Evolutionary conservation across 768 basidiomycete genomes (phyloP).

Genomic region (Termitomyces sp.): DNA sequence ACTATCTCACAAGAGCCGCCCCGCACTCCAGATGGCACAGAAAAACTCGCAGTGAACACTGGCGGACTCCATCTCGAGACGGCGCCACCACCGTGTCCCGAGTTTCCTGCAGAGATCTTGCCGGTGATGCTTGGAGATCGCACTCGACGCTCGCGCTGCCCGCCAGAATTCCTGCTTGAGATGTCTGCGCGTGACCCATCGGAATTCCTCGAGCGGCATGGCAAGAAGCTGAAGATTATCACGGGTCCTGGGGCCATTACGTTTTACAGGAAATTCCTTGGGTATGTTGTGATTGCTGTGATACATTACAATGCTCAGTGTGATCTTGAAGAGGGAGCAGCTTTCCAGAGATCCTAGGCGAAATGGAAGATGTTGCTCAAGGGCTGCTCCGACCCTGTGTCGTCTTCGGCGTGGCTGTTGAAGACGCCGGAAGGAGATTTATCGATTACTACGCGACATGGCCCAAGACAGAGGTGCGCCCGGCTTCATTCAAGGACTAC

Average conservation of each 20-base stretch:
- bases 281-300: constrained; percentile 22
- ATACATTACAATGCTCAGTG: neutral
- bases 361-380: constrained; percentile 5
- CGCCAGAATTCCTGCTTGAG: constrained; percentile 40
- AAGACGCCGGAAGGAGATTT: constrained; percentile 31
- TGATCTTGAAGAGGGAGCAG: constrained; percentile 7
- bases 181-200: constrained; percentile 26
- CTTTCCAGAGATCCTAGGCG: constrained; percentile 12
- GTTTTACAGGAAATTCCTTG: constrained; percentile 35
- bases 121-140: constrained; percentile 28
- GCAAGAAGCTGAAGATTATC: constrained; percentile 35
- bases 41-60: constrained; percentile 14
- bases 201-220: constrained; percentile 23
- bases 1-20: neutral
- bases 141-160: constrained; percentile 35
- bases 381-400: constrained; percentile 23
- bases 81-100: constrained; percentile 10
- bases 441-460: constrained; percentile 50
- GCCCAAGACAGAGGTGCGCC: constrained; percentile 33
- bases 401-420: constrained; percentile 40
- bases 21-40: constrained; percentile 3
- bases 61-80: constrained; percentile 7
- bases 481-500: neutral
- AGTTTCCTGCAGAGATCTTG: constrained; percentile 22
- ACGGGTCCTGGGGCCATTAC: constrained; percentile 33